A percentile compares a stretch with the other conserved stretches of the same genome.
These are phyloP conservation scores for Pulicaria dysenterica DNA, from an alignment of 129 eudicot genomes.

Conservation along the genomic window DNA sequence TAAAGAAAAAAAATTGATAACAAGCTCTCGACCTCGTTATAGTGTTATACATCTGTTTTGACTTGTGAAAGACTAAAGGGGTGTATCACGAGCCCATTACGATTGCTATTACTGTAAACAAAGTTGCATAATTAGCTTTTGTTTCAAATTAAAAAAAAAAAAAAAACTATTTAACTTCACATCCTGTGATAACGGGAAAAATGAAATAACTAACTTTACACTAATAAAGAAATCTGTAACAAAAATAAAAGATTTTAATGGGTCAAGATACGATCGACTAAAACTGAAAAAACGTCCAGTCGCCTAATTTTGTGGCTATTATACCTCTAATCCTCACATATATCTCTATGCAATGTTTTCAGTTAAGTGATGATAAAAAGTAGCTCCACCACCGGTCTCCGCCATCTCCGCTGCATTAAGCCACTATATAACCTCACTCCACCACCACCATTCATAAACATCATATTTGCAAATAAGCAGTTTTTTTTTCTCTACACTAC, in stretches of 20 bases:
- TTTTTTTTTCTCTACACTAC: constrained; percentile 5
- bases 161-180: too few relatives aligned
- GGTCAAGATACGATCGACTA: constrained; percentile 15
- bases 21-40: too few relatives aligned
- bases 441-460: constrained; percentile 14
- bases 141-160: too few relatives aligned
- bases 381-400: constrained; percentile 32
- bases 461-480: constrained; percentile 4
- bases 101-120: too few relatives aligned
- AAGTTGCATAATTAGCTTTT: too few relatives aligned
- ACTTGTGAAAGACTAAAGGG: too few relatives aligned
- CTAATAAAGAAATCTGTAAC: not conserved
- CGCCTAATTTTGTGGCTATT: constrained; percentile 9
- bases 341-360: not conserved
- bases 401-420: constrained; percentile 16
- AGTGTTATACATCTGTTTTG: too few relatives aligned
- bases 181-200: not conserved
- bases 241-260: not conserved
- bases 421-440: constrained; percentile 20
- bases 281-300: not conserved
- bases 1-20: too few relatives aligned
- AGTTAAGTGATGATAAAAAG: constrained; percentile 25
- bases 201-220: not conserved
- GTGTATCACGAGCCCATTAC: too few relatives aligned
- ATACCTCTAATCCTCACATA: constrained; percentile 25